Evolutionary conservation across 2,329 filamentous ascomycete genomes (phyloP).

Genomic region (Coleophoma crateriformis): DNA sequence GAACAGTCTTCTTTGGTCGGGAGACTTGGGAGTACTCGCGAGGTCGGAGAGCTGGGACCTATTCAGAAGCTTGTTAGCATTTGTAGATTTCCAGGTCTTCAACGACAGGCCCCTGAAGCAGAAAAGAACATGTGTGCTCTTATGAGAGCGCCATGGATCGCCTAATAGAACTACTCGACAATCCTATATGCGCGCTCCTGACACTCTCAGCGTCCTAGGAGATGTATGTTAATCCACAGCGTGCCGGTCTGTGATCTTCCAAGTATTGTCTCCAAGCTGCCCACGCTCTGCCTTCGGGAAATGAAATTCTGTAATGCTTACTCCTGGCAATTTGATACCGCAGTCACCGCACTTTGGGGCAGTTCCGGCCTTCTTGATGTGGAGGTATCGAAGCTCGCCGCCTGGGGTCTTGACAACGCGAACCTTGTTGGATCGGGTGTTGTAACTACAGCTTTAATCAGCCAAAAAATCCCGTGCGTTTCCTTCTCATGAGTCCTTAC

Average conservation of each 20-base stretch:
- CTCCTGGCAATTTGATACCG: conserved; percentile 92
- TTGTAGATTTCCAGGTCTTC: not conserved
- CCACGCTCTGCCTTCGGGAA: not conserved
- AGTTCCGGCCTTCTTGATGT: conserved; percentile 99
- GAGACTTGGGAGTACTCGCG: conserved; percentile 97
- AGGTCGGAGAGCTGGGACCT: conserved; percentile 95
- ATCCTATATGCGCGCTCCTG: no score
- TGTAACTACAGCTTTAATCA: conserved; percentile 62
- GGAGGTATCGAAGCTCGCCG: conserved; percentile 89
- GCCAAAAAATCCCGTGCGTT: not conserved
- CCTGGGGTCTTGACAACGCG: conserved; percentile 94
- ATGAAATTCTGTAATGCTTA: conserved; percentile 54
- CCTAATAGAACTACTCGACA: no score
- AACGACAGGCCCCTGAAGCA: not conserved
- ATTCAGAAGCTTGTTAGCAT: conserved; percentile 26
- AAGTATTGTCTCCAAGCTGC: no score
- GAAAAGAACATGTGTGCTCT: not conserved
- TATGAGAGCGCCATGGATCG: no score
- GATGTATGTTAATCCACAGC: no score
- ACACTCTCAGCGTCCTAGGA: no score
- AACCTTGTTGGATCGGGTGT: conserved; percentile 96
- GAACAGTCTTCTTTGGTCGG: conserved; percentile 98
- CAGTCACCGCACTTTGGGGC: conserved; percentile 99
- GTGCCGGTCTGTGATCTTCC: no score
- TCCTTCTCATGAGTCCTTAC: conserved; percentile 42